These are phyloP conservation scores for Lachnellula arida DNA, from an alignment of 2,329 filamentous ascomycete genomes.

Conservation along the genomic window DNA sequence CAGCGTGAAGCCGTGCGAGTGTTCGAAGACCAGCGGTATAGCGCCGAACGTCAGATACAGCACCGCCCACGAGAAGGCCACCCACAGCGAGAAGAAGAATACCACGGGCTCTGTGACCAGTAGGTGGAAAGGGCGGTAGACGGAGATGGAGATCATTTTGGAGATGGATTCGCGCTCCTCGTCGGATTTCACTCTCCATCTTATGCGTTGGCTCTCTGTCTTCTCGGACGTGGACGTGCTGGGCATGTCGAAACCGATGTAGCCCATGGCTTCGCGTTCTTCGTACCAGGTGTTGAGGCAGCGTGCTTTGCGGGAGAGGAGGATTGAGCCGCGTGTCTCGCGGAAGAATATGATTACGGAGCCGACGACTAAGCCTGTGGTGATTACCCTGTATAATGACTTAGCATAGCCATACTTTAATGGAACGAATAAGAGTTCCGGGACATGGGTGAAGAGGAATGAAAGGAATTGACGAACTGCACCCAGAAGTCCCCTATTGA, in stretches of 20 bases:
- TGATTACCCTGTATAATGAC: slow-evolving; percentile 45
- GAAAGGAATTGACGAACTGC: slow-evolving; percentile 40
- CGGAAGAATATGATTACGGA: slow-evolving; percentile 67
- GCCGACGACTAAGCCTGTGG: slow-evolving; percentile 57
- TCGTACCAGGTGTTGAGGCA: slow-evolving; percentile 77
- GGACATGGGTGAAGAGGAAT: too few species aligned
- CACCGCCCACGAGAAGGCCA: slow-evolving; percentile 83
- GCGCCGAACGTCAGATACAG: slow-evolving; percentile 81
- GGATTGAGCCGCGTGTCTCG: slow-evolving; percentile 76
- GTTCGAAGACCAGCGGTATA: slow-evolving; percentile 71
- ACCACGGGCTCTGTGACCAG: slow-evolving; percentile 73
- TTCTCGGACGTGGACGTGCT: slow-evolving; percentile 20
- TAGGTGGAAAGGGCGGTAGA: slow-evolving; percentile 73
- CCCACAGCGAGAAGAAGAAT: slow-evolving; percentile 86
- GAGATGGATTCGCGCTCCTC: slow-evolving; percentile 65
- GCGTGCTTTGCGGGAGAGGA: slow-evolving; percentile 70
- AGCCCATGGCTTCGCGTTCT: slow-evolving; percentile 53
- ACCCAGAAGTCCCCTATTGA: slow-evolving; percentile 71
- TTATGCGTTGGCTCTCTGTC: slow-evolving; percentile 49
- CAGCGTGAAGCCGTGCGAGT: slow-evolving; percentile 62
- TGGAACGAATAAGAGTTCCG: too few species aligned
- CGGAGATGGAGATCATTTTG: slow-evolving; percentile 68
- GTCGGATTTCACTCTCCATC: slow-evolving; percentile 77
- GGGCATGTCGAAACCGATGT: slow-evolving; percentile 48
- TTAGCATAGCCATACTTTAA: too few species aligned